Evolutionary conservation across 441 rosid genomes (phyloP).

Genomic region (Populus hybrid): DNA sequence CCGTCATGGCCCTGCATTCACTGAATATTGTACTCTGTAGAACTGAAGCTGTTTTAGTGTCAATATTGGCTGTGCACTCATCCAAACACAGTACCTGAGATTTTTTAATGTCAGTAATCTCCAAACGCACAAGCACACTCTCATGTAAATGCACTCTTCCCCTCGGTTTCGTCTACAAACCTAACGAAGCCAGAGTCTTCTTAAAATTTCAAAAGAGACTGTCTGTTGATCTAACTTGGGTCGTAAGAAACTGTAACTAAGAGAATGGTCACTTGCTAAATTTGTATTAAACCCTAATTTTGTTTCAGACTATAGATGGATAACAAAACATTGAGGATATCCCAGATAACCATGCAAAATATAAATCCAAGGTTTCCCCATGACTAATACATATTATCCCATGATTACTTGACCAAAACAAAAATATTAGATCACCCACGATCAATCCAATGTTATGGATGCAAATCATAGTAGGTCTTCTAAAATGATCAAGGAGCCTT

Average conservation of each 20-base stretch:
- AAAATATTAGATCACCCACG: background rate
- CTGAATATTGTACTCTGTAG: conserved; percentile 66
- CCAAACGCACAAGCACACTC: background rate
- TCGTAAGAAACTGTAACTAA: background rate
- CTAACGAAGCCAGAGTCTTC: background rate
- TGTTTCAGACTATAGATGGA: background rate
- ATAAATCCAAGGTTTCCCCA: background rate
- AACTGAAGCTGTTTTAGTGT: conserved; percentile 70
- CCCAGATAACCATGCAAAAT: background rate
- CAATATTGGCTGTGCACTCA: conserved; percentile 90
- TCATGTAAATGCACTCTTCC: conserved; percentile 1
- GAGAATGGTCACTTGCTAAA: background rate
- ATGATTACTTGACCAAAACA: background rate
- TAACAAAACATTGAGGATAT: background rate
- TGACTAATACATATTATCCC: background rate
- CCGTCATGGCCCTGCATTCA: conserved; percentile 73
- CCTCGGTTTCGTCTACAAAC: background rate
- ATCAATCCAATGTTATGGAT: background rate
- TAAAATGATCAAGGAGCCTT: background rate
- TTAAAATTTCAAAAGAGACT: background rate
- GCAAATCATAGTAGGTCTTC: background rate
- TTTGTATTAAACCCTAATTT: background rate
- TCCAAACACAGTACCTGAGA: conserved; percentile 85
- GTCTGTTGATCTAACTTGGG: background rate
- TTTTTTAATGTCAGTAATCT: conserved; percentile 4